phyloP scores from a whole-genome alignment of 192 early-diverging fungal genomes.

The Gonapodya sp. region DNA sequence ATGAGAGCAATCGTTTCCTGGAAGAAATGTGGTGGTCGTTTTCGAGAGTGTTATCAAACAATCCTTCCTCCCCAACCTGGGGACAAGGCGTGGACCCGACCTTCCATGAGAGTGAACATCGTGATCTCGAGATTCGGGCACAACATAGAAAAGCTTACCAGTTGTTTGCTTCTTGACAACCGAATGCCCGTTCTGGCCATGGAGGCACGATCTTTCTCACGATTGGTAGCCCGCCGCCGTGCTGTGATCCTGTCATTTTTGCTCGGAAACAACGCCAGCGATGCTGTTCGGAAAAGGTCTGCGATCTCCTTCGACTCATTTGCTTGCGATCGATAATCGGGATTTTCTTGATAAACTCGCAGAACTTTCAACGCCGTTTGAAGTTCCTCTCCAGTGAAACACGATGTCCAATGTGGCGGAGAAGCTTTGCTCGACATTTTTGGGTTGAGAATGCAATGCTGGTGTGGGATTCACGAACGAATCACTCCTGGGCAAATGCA shows the following conservation, averaged over 20 bases:
- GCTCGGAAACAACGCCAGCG: constrained; percentile 17
- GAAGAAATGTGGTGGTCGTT: too few relatives aligned
- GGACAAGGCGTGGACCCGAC: too few relatives aligned
- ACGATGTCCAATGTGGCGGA: constrained; percentile 25
- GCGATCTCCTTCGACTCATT: constrained; percentile 4
- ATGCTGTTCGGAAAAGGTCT: constrained; percentile 10
- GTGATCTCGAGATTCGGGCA: too few relatives aligned
- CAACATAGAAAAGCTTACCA: constrained; percentile 34
- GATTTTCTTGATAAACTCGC: constrained; percentile 23
- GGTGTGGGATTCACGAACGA: too few relatives aligned
- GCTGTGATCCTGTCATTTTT: constrained; percentile 22
- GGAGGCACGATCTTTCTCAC: constrained; percentile 21
- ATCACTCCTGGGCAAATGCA: too few relatives aligned
- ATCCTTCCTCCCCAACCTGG: too few relatives aligned
- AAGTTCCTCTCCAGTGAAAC: constrained; percentile 24
- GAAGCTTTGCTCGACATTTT: too few relatives aligned
- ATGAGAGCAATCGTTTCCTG: too few relatives aligned
- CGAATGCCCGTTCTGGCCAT: constrained; percentile 28
- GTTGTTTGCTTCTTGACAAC: constrained; percentile 28
- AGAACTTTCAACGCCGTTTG: constrained; percentile 25
- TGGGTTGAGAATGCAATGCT: too few relatives aligned
- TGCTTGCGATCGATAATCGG: constrained; percentile 27
- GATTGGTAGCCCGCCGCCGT: constrained; percentile 14
- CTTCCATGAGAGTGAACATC: too few relatives aligned
- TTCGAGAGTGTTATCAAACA: too few relatives aligned